Conservation (phyloP, 495 filamentous ascomycete species). For the Xylaria grammica region DNA sequence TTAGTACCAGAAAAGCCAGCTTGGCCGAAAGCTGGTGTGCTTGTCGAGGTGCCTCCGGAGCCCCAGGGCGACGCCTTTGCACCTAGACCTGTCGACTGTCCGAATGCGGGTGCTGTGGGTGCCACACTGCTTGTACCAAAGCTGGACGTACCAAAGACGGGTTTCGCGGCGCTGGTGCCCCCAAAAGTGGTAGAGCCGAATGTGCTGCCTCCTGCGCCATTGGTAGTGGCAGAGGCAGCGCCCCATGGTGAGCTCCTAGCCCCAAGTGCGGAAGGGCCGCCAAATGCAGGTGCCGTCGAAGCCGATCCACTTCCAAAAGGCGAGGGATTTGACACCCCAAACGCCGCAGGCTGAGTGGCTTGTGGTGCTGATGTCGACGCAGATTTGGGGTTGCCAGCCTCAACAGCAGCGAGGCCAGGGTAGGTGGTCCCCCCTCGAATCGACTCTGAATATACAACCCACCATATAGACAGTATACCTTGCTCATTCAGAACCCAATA, state of each 20-base stretch:
- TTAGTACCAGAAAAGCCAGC: slow-evolving; percentile 39
- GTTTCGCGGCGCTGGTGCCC: slow-evolving; percentile 46
- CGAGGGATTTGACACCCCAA: slow-evolving; percentile 30
- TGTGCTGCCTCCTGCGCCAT: slow-evolving; percentile 37
- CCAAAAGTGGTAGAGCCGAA: slow-evolving; percentile 50
- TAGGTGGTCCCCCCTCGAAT: slow-evolving; percentile 75
- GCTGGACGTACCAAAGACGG: slow-evolving; percentile 40
- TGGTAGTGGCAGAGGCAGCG: slow-evolving; percentile 25
- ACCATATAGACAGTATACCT: slow-evolving; percentile 85
- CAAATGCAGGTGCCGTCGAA: slow-evolving; percentile 39
- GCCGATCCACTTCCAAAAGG: slow-evolving; percentile 38
- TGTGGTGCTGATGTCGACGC: slow-evolving; percentile 33
- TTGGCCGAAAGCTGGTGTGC: slow-evolving; percentile 48
- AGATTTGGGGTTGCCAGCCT: slow-evolving; percentile 33
- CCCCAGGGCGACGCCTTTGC: slow-evolving; percentile 49
- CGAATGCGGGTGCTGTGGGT: slow-evolving; percentile 54
- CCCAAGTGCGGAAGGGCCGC: slow-evolving; percentile 44
- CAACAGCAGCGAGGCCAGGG: slow-evolving; percentile 63
- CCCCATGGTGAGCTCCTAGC: slow-evolving; percentile 50
- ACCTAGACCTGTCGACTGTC: slow-evolving; percentile 50
- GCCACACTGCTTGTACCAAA: slow-evolving; percentile 44
- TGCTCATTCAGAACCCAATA: slow-evolving; percentile 88
- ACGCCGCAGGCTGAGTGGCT: slow-evolving; percentile 36
- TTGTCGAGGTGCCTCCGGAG: slow-evolving; percentile 32
- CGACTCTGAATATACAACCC: slow-evolving; percentile 87